A percentile compares a stretch with the other conserved stretches of the same genome.
Conservation (phyloP, 805 yeast genomes). For the Kregervanrija delftensis region DNA sequence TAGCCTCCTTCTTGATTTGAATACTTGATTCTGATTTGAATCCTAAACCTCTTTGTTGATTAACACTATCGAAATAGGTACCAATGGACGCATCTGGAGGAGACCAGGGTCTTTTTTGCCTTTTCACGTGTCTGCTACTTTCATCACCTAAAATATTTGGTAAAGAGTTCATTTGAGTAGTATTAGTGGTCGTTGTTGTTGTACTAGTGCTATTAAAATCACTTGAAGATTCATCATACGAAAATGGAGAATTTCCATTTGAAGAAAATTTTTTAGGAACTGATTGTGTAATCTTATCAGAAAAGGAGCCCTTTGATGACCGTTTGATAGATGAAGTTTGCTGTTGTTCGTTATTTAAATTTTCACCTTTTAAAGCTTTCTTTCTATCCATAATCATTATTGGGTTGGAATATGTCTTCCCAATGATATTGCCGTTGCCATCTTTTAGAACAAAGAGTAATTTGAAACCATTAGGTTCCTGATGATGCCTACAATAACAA, state of each 20-base stretch:
- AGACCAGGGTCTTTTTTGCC: conserved; percentile 29
- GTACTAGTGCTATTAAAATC: conserved; percentile 20
- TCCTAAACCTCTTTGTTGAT: conserved; percentile 16
- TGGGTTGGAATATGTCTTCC: conserved; percentile 61
- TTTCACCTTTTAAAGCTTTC: conserved; percentile 43
- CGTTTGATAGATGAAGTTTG: conserved; percentile 1
- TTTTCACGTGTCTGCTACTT: conserved; percentile 16
- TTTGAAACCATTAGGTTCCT: conserved; percentile 79
- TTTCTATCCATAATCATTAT: conserved; percentile 94
- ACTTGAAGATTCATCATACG: conserved; percentile 29
- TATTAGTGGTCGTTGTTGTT: conserved; percentile 6
- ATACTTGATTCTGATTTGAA: neutral
- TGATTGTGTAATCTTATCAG: conserved; percentile 4
- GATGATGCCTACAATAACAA: conserved; percentile 95
- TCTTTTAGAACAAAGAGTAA: conserved; percentile 63
- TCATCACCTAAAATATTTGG: conserved; percentile 10
- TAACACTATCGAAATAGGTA: conserved; percentile 20
- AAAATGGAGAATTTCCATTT: conserved; percentile 18
- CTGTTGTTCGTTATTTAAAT: conserved; percentile 35
- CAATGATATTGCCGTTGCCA: conserved; percentile 54
- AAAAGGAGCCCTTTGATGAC: conserved; percentile 6
- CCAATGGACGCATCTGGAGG: conserved; percentile 16
- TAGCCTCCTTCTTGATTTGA: conserved; percentile 20
- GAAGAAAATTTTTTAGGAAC: neutral
- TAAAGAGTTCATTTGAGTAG: conserved; percentile 2